Conservation (phyloP, 176 grass and related monocot genomes). For the Hsuehochloa calcarea region DNA sequence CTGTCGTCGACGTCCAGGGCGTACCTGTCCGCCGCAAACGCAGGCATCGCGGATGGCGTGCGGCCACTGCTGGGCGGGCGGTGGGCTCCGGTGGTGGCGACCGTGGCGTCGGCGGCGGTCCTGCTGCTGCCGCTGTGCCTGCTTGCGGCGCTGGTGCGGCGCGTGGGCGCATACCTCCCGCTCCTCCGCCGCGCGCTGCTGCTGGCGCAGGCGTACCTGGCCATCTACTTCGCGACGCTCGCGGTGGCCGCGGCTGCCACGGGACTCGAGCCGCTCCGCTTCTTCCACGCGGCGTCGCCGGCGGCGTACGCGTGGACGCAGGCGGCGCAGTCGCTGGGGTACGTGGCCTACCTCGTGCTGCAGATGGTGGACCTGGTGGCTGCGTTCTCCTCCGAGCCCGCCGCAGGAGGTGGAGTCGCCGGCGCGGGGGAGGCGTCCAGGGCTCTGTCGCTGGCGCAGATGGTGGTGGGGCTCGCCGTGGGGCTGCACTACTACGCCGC, state of each 20-base stretch:
- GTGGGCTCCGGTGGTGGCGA: slow-evolving; percentile 53
- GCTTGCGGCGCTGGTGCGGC: slow-evolving; percentile 59
- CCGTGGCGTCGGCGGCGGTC: slow-evolving; percentile 54
- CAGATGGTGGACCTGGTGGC: slow-evolving; percentile 85
- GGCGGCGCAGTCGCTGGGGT: slow-evolving; percentile 82
- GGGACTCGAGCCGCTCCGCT: slow-evolving; percentile 84
- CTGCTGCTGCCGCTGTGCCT: slow-evolving; percentile 71
- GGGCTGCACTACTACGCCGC: slow-evolving; percentile 94
- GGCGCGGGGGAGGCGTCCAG: background rate
- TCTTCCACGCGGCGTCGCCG: slow-evolving; percentile 84
- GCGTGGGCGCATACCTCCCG: slow-evolving; percentile 66
- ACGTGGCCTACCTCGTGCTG: slow-evolving; percentile 72
- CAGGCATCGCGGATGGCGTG: slow-evolving; percentile 67
- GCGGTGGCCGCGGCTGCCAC: slow-evolving; percentile 62
- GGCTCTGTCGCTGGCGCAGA: slow-evolving; percentile 73
- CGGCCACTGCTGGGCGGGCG: slow-evolving; percentile 60
- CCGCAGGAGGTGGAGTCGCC: background rate
- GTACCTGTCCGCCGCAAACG: slow-evolving; percentile 83
- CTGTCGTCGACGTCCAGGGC: slow-evolving; percentile 71
- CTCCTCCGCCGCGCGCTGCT: slow-evolving; percentile 64
- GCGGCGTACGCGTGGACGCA: slow-evolving; percentile 88
- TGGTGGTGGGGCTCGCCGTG: slow-evolving; percentile 85
- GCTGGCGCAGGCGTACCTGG: slow-evolving; percentile 86
- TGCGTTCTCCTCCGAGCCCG: slow-evolving; percentile 48
- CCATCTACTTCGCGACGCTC: slow-evolving; percentile 99